Evolutionary conservation across 1,284 basidiomycete genomes (phyloP), one percentile per base, ranked within the genome.

Genomic region (Irpex lacteus): DNA sequence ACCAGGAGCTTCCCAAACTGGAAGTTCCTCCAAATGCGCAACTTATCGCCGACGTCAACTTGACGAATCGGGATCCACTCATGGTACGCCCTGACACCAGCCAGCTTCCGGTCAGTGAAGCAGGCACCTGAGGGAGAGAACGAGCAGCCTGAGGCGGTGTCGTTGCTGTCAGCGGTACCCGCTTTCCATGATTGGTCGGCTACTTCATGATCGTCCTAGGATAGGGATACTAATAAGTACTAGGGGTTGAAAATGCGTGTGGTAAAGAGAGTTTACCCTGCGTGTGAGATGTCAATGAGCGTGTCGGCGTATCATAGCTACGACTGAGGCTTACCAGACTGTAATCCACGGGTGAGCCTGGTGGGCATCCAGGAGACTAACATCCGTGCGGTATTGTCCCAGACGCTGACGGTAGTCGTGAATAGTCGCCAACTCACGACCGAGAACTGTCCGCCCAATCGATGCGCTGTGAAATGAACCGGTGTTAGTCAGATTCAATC

Each of bases 51-150:
- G 2, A 81, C 79, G 63, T 81, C 81, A 13, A 89, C 85, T 71
- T 88, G 86, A 6, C 86, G 80, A 64, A 90, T 86, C 13, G 88
- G 88, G 78, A 90, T 84, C 87, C 87, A 89, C 69, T 89, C 86
- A 69, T 88, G 86, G 72, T 89, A 90, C 0, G 87, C 87, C 36
- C 81, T 80, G 37, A 88, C 82, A 3, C 85, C 87, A 50, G 86
- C 84, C 1, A 86, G 73, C 73, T 88, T 88, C 53, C 88, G 75
- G 69, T 89, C 86, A 4, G 85, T 86, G 76, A 89, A 88, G 69
- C 83, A 85, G 36, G 83, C 81, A 2, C 82, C 83, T 1, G 83
- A 85, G 0, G 82, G 75, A 2, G 84, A 84, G 71, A 84, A 85
- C n/a, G 76, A 71, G 67, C 85, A 86, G 47, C 86, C 86, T 1